These are phyloP conservation scores for Lodderomyces parapsilosis DNA, from an alignment of 1,139 yeast species.

Conservation along the genomic window DNA sequence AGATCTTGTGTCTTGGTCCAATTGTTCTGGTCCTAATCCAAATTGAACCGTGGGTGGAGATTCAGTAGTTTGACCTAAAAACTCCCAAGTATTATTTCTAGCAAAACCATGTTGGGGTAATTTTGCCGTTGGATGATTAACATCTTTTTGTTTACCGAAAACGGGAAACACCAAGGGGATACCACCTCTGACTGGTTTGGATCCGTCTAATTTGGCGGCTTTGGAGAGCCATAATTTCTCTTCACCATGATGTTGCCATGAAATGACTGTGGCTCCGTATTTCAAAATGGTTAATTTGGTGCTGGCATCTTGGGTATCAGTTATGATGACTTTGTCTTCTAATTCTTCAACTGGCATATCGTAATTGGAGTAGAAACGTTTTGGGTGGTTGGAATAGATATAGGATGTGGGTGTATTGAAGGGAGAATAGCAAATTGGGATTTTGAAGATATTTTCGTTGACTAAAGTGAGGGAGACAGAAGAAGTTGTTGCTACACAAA, in stretches of 20 bases:
- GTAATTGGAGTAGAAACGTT: neutral
- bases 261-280: slow-evolving; percentile 84
- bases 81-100: slow-evolving; percentile 86
- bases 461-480: no score
- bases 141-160: slow-evolving; percentile 67
- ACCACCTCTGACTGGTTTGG: slow-evolving; percentile 95
- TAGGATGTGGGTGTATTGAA: no score
- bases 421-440: no score
- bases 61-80: slow-evolving; percentile 72
- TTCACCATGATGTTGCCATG: slow-evolving; percentile 68
- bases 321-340: slow-evolving; percentile 59
- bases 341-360: slow-evolving; percentile 65
- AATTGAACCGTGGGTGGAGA: slow-evolving; percentile 72
- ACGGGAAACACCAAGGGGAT: slow-evolving; percentile 95
- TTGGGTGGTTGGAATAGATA: no score
- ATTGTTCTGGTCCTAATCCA: slow-evolving; percentile 83
- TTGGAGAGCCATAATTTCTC: slow-evolving; percentile 68
- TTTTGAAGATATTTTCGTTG: no score
- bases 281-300: slow-evolving; percentile 68
- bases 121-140: slow-evolving; percentile 34
- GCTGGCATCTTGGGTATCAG: slow-evolving; percentile 51
- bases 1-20: slow-evolving; percentile 60
- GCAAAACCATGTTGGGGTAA: slow-evolving; percentile 98
- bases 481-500: no score
- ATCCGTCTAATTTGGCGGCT: slow-evolving; percentile 83